Base-by-base conservation (phyloP, 129 eudicot genomes). In the Flaveria bidentis region DNA sequence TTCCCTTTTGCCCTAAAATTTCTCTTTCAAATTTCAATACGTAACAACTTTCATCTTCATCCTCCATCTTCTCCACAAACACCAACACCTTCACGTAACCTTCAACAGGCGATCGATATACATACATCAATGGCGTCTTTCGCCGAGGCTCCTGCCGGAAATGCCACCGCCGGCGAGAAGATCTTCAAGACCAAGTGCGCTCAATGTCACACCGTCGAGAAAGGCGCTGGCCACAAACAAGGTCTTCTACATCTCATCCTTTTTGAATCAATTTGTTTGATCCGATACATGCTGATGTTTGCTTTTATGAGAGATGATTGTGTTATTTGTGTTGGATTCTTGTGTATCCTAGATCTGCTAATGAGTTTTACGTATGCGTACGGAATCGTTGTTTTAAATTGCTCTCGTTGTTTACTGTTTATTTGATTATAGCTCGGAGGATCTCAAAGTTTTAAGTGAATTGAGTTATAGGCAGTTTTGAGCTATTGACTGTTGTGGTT, bases 221-320 rank as follows among this genome's bases (percentile, higher is more conserved):
- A 87, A 77, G 96, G 97, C 79, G 89, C 92, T 67, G 97, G 97
- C 49, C 97, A 92, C 87, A 92, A 89, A 65, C 97, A 89, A 87
- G 97, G 97, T 80, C 7, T 5, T 46, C 33, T 49, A 25, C 75
- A 76, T 69, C 75, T 78, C 18, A 69, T 78, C 33, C 15, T 72
- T 22, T 36, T 13, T 13, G 47, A 42, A 69, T 69, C 41, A 16
- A 30, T 61, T 36, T 50, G 8, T 17, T n/a, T 44, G 62, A 69
- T 69, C 5, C n/a, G 11, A 55, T 25, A 9, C 33, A 22, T 67
- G 69, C 12, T 39, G 67, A 4, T 44, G 49, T 11, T 1, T 0
- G 16, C 22, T 20, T 20, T 20, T 20, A 20, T 20, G 22, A 20
- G 22, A 20, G 22, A 20, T 20, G 22, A 20, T 20, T 20, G 22